A percentile compares a stretch with the other conserved stretches of the same genome.
Conservation (phyloP, 2,329 filamentous ascomycete species). For the Ceratocystis lukuohia region DNA sequence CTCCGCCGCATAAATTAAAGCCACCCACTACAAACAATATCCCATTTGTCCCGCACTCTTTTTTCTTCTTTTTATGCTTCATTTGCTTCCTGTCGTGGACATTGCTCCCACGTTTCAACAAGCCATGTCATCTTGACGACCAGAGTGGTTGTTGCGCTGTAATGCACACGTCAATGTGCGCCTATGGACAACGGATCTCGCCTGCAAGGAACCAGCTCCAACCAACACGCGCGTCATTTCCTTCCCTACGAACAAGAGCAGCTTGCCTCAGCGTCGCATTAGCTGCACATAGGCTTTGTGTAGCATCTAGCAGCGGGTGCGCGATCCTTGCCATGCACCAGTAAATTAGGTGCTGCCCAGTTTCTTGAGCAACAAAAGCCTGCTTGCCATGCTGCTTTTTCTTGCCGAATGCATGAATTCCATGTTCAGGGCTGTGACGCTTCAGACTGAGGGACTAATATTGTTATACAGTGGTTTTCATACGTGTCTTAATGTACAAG, state of each 20-base stretch:
- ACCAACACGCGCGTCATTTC: background rate
- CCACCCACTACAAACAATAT: background rate
- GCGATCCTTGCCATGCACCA: background rate
- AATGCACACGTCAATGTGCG: background rate
- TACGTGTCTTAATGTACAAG: too few species aligned
- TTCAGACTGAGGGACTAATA: too few species aligned
- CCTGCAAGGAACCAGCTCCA: background rate
- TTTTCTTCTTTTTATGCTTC: background rate
- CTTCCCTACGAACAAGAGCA: too few species aligned
- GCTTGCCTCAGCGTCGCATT: background rate
- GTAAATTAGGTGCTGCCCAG: background rate
- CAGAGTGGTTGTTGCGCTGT: background rate
- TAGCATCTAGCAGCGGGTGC: background rate
- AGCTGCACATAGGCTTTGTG: background rate
- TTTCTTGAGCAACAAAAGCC: background rate
- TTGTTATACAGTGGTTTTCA: too few species aligned
- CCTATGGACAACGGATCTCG: background rate
- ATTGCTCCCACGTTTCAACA: background rate
- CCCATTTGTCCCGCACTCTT: background rate
- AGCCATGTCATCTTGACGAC: too few species aligned
- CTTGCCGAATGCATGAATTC: too few species aligned
- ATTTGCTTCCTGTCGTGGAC: background rate
- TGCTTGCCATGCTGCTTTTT: background rate
- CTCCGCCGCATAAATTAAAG: background rate
- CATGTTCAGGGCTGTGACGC: too few species aligned